Conservation (phyloP, 2,329 filamentous ascomycete genomes). For the Fusarium illudens region DNA sequence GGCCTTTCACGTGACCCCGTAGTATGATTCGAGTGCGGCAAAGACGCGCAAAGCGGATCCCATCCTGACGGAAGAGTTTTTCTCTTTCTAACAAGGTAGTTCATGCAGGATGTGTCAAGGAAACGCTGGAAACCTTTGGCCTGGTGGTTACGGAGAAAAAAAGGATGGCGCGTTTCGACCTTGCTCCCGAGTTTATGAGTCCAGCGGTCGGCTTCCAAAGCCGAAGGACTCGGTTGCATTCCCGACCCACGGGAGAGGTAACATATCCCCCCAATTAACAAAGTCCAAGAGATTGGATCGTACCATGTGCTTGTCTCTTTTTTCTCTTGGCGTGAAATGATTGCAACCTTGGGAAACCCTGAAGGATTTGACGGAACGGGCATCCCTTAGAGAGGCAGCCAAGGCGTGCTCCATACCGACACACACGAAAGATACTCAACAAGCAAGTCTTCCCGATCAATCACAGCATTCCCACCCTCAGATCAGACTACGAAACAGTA, state of each 20-base stretch:
- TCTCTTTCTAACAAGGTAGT: slow-evolving; percentile 15
- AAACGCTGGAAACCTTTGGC: background rate
- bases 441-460: background rate
- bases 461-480: background rate
- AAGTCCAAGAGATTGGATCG: background rate
- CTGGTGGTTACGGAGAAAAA: slow-evolving; percentile 3
- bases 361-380: background rate
- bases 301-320: background rate
- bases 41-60: slow-evolving; percentile 11
- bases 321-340: background rate
- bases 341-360: background rate
- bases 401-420: background rate
- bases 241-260: slow-evolving; percentile 7
- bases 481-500: background rate
- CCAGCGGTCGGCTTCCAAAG: slow-evolving; percentile 8
- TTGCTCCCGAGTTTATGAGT: slow-evolving; percentile 1
- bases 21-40: slow-evolving; percentile 19
- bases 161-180: slow-evolving; percentile 12
- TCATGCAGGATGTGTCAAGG: slow-evolving; percentile 17
- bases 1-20: slow-evolving; percentile 11
- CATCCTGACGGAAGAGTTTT: slow-evolving; percentile 24
- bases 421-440: background rate
- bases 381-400: background rate
- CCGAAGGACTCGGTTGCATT: slow-evolving; percentile 4
- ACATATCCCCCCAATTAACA: background rate